These are phyloP conservation scores for Coemansia umbellata DNA, from an alignment of 192 early-diverging fungal genomes.

Conservation along the genomic window DNA sequence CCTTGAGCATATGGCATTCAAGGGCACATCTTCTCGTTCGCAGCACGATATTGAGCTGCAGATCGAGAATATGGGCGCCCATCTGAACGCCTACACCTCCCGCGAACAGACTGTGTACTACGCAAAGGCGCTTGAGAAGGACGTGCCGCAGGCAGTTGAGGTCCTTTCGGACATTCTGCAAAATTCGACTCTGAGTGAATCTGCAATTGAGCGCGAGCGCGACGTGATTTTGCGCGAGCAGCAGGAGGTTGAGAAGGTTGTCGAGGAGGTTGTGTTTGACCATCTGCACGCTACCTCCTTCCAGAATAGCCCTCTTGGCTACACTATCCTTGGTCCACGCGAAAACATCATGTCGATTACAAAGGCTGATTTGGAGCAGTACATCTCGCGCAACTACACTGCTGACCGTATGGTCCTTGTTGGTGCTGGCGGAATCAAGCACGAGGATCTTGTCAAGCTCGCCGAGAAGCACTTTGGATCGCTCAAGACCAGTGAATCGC, in stretches of 20 bases:
- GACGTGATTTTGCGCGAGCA: constrained; percentile 96
- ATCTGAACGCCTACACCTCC: constrained; percentile 98
- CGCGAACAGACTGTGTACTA: constrained; percentile 99
- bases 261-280: constrained; percentile 99
- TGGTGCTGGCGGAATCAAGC: constrained; percentile 88
- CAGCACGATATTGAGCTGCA: constrained; percentile 90
- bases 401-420: constrained; percentile 96
- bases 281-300: constrained; percentile 95
- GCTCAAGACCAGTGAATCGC: constrained; percentile 59
- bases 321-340: constrained; percentile 90
- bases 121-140: constrained; percentile 87
- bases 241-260: constrained; percentile 87
- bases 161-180: constrained; percentile 95
- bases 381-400: constrained; percentile 93
- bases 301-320: constrained; percentile 82
- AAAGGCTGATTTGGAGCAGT: constrained; percentile 80
- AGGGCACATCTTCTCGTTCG: constrained; percentile 83
- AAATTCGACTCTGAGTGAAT: constrained; percentile 74
- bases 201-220: constrained; percentile 94
- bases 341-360: constrained; percentile 91
- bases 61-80: constrained; percentile 98
- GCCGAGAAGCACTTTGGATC: constrained; percentile 90
- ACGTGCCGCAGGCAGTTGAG: constrained; percentile 86
- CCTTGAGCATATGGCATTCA: constrained; percentile 99
- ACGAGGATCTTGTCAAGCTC: constrained; percentile 87